phyloP scores from a whole-genome alignment of 202 grass and related monocot species.

The Sporobolus alterniflorus region DNA sequence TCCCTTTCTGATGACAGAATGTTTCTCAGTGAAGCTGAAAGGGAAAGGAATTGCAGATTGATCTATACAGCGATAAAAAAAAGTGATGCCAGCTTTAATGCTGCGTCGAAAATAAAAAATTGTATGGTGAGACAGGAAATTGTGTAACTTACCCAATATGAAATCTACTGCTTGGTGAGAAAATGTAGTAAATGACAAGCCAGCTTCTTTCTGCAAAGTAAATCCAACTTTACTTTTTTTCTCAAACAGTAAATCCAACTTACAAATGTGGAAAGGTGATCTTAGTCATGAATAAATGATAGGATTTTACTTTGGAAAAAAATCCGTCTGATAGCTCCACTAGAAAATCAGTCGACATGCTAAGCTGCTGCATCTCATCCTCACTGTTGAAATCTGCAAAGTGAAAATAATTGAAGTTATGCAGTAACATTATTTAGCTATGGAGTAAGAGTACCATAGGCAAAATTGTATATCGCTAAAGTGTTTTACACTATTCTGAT shows the following conservation, averaged over 20 bases:
- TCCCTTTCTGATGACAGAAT: constrained; percentile 67
- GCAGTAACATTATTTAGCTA: not conserved
- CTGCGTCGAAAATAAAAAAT: not conserved
- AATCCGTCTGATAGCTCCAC: constrained; percentile 69
- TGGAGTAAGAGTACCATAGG: not conserved
- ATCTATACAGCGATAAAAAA: not conserved
- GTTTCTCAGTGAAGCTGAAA: constrained; percentile 82
- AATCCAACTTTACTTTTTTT: constrained; percentile 40
- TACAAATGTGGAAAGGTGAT: constrained; percentile 9
- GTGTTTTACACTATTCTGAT: too few relatives aligned
- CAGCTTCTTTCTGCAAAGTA: constrained; percentile 51
- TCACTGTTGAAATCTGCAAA: constrained; percentile 61
- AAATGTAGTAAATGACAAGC: constrained; percentile 63
- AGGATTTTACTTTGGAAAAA: constrained; percentile 61
- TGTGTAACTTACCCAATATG: constrained; percentile 66
- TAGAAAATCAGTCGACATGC: constrained; percentile 79
- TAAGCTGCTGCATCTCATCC: constrained; percentile 79
- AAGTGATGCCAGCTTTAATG: not conserved
- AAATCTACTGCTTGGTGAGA: constrained; percentile 93
- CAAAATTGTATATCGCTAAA: too few relatives aligned
- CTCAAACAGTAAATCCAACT: constrained; percentile 36
- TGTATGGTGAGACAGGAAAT: not conserved
- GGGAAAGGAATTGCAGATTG: constrained; percentile 21
- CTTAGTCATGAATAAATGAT: not conserved
- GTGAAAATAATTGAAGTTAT: not conserved